Conservation (phyloP, 1,284 basidiomycete genomes). For the Leccinum cinnamomeum region DNA sequence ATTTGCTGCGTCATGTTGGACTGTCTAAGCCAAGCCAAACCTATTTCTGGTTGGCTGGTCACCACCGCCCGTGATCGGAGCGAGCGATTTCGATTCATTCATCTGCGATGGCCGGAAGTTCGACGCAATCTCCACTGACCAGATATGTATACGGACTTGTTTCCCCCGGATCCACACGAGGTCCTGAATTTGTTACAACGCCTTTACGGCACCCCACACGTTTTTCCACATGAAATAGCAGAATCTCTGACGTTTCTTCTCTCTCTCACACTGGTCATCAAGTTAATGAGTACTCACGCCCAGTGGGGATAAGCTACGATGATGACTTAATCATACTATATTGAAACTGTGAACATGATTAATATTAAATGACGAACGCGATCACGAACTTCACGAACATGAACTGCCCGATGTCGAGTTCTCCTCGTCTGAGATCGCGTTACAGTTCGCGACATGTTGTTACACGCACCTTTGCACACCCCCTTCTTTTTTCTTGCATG, state of each 20-base stretch:
- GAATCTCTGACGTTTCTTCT: background rate
- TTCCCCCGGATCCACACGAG: background rate
- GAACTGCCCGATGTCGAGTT: background rate
- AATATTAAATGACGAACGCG: background rate
- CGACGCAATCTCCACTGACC: conserved; percentile 6
- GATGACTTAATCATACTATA: background rate
- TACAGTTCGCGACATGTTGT: background rate
- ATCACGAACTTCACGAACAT: background rate
- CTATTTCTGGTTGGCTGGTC: background rate
- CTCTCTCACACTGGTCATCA: background rate
- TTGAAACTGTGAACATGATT: background rate
- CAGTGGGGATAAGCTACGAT: background rate
- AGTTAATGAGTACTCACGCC: background rate
- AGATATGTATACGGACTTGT: conserved; percentile 2
- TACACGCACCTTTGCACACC: background rate
- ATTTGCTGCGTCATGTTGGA: background rate
- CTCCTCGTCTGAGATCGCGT: conserved; percentile 7
- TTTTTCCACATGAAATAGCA: background rate
- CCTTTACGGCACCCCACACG: background rate
- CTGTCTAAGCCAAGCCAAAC: background rate
- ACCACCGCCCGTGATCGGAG: background rate
- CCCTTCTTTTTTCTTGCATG: background rate
- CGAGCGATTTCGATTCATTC: background rate
- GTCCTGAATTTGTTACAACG: background rate
- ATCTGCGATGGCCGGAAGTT: background rate